These are phyloP conservation scores for Boletus rubropictus DNA, from an alignment of 768 basidiomycete genomes.

Conservation along the genomic window DNA sequence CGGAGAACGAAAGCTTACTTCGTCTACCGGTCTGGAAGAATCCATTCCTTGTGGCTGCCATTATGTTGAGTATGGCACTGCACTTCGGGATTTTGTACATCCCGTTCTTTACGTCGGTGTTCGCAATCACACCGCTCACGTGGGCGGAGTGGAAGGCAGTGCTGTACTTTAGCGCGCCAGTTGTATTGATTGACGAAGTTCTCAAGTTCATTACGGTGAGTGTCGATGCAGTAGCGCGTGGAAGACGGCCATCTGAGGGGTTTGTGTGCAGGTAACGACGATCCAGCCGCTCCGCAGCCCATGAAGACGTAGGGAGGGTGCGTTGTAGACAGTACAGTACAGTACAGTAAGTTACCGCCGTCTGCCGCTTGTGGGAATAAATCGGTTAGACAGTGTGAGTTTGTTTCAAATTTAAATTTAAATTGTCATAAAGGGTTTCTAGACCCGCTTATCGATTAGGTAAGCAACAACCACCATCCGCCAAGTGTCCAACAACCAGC, in stretches of 20 bases:
- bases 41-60: slow-evolving; percentile 84
- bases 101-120: slow-evolving; percentile 88
- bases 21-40: slow-evolving; percentile 92
- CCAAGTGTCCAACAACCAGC: neutral
- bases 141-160: slow-evolving; percentile 96
- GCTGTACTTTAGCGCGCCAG: slow-evolving; percentile 78
- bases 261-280: slow-evolving; percentile 41
- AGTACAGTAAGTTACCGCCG: neutral
- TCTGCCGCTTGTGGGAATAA: neutral
- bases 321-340: no score
- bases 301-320: neutral
- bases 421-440: neutral
- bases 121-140: slow-evolving; percentile 91
- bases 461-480: slow-evolving; percentile 7
- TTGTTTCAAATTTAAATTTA: no score
- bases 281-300: slow-evolving; percentile 52
- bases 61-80: slow-evolving; percentile 84
- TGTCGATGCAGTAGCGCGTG: neutral
- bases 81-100: slow-evolving; percentile 96
- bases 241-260: neutral
- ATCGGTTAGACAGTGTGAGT: no score
- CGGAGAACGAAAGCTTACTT: slow-evolving; percentile 92
- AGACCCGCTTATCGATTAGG: neutral
- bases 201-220: slow-evolving; percentile 79
- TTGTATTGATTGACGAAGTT: slow-evolving; percentile 83